Conservation (phyloP, 768 basidiomycete species). For the Tylopilus subfusipes region DNA sequence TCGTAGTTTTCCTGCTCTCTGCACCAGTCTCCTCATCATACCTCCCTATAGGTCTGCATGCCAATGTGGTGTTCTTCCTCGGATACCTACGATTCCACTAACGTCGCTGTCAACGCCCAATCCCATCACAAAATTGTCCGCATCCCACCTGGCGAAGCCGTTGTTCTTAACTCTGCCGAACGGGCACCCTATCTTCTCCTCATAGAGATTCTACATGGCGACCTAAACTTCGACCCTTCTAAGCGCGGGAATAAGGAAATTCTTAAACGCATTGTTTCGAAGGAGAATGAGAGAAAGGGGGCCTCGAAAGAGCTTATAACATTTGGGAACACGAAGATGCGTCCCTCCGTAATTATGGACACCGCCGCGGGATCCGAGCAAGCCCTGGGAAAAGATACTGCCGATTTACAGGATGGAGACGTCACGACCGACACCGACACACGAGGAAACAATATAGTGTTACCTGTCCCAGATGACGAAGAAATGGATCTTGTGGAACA, state of each 20-base stretch:
- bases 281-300: slow-evolving; percentile 59
- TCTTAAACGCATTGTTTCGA: slow-evolving; percentile 68
- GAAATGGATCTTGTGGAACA: slow-evolving; percentile 98
- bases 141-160: slow-evolving; percentile 96
- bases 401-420: slow-evolving; percentile 23
- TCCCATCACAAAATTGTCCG: slow-evolving; percentile 94
- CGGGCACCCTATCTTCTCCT: slow-evolving; percentile 90
- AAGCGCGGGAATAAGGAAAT: slow-evolving; percentile 84
- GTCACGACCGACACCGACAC: slow-evolving; percentile 11
- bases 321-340: slow-evolving; percentile 32
- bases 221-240: slow-evolving; percentile 88
- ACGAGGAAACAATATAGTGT: slow-evolving; percentile 19
- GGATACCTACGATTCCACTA: slow-evolving; percentile 43
- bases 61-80: slow-evolving; percentile 84
- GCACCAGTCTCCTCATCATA: neutral
- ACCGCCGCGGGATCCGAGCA: slow-evolving; percentile 30
- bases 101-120: slow-evolving; percentile 36
- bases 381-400: slow-evolving; percentile 28
- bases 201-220: slow-evolving; percentile 85
- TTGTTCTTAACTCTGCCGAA: slow-evolving; percentile 97
- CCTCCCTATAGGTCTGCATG: slow-evolving; percentile 65
- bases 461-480: slow-evolving; percentile 52
- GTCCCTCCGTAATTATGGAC: slow-evolving; percentile 19
- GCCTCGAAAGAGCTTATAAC: slow-evolving; percentile 53
- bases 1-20: slow-evolving; percentile 16